phyloP scores from a whole-genome alignment of 2,329 filamentous ascomycete genomes.

The Sclerotinia nivalis region DNA sequence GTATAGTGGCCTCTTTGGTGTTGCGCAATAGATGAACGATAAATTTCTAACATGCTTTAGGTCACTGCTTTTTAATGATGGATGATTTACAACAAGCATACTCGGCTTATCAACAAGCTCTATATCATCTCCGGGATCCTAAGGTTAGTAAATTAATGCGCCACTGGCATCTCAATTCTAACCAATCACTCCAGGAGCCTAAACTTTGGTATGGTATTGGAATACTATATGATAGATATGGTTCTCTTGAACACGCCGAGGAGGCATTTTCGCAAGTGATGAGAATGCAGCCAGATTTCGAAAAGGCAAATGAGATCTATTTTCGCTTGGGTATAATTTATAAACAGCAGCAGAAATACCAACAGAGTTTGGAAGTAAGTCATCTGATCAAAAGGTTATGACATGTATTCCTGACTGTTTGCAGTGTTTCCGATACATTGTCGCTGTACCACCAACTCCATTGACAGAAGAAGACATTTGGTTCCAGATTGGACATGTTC shows the following conservation, averaged over 20 bases:
- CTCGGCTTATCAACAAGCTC: constrained; percentile 90
- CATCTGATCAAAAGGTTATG: constrained; percentile 24
- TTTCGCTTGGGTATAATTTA: constrained; percentile 99
- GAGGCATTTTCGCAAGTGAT: constrained; percentile 98
- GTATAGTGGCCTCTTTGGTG: constrained; percentile 51
- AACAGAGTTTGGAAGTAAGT: constrained; percentile 83
- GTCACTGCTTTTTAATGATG: constrained; percentile 99
- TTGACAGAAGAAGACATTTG: constrained; percentile 97
- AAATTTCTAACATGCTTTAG: constrained; percentile 47
- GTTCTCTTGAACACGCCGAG: constrained; percentile 93
- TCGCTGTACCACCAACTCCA: constrained; percentile 85
- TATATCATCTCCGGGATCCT: constrained; percentile 89
- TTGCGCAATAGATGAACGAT: constrained; percentile 18
- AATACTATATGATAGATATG: constrained; percentile 94
- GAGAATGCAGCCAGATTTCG: constrained; percentile 96
- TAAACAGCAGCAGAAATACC: constrained; percentile 95
- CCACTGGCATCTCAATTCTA: constrained; percentile 23
- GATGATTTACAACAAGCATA: constrained; percentile 97
- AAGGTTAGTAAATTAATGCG: constrained; percentile 59
- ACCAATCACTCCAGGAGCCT: constrained; percentile 64
- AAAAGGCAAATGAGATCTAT: constrained; percentile 99
- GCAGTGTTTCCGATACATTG: constrained; percentile 98
- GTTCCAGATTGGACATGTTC: constrained; percentile 99
- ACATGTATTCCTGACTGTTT: constrained; percentile 28
- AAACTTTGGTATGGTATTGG: constrained; percentile 99